A percentile compares a stretch with the other conserved stretches of the same genome.
These are phyloP conservation scores for Colletotrichum melonis DNA, from an alignment of 2,329 filamentous ascomycete genomes.

Conservation along the genomic window DNA sequence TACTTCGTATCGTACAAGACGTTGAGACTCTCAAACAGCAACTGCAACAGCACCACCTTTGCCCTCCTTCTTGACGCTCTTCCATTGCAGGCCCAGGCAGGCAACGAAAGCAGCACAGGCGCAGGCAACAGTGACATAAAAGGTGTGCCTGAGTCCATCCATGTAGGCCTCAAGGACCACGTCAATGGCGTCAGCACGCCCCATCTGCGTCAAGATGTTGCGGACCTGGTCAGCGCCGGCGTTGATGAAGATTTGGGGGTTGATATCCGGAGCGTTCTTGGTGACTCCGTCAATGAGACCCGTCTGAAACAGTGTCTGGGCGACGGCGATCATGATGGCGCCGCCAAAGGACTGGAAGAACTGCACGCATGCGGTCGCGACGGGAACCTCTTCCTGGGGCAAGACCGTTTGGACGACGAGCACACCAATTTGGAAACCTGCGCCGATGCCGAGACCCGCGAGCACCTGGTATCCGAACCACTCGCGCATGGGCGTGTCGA, in stretches of 20 bases:
- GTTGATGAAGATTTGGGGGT: constrained; percentile 60
- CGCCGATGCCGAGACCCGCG: constrained; percentile 63
- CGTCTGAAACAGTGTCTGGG: constrained; percentile 76
- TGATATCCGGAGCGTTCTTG: constrained; percentile 56
- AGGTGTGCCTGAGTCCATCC: constrained; percentile 60
- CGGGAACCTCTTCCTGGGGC: constrained; percentile 58
- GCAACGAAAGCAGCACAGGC: constrained; percentile 58
- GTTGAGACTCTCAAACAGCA: constrained; percentile 29
- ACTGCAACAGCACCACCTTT: constrained; percentile 42
- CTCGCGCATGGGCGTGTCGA: constrained; percentile 55
- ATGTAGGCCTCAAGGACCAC: constrained; percentile 62
- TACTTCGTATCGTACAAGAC: constrained; percentile 2
- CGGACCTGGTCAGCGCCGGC: constrained; percentile 63
- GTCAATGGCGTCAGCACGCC: constrained; percentile 53
- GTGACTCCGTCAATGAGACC: constrained; percentile 65
- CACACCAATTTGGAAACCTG: constrained; percentile 60
- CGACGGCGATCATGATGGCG: constrained; percentile 72
- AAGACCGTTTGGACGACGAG: constrained; percentile 65
- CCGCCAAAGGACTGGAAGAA: constrained; percentile 76
- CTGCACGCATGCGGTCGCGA: constrained; percentile 62
- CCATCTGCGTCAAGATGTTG: constrained; percentile 53
- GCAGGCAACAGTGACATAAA: constrained; percentile 62
- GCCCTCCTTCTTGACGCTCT: constrained; percentile 61
- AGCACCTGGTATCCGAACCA: constrained; percentile 72
- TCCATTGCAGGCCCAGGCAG: constrained; percentile 60